Evolutionary conservation across 2,329 filamentous ascomycete species (phyloP), one percentile per base, ranked within the genome.

Genomic region (Amauroascus niger): DNA sequence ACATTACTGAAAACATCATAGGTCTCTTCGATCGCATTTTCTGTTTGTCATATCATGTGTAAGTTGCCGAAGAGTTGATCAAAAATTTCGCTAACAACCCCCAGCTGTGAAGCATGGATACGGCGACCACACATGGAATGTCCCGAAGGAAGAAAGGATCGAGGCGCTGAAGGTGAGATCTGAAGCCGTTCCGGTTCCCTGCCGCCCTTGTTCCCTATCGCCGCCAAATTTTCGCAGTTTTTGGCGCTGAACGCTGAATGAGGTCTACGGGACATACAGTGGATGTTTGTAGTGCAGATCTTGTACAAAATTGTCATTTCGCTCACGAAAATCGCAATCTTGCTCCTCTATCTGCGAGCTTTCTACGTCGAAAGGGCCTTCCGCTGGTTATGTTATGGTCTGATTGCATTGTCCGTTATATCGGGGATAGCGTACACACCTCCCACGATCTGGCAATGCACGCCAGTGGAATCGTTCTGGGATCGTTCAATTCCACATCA

Each of bases 271-370:
- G 14, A 13, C 14, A 20, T 32, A 7, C 28, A 56, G 54, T 45
- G 46, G 45, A 26, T 51, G n/a, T 26, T 53, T 28, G 18, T 33
- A 14, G 46, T 48, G 8, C 54, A 56, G 35, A 18, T 56, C 3
- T 7, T 56, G 8, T 56, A 53, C 24, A 56, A 56, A 53, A 43
- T 56, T 24, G 20, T 51, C 32, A 45, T 56, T 3, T 20, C 49
- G 6, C 39, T 53, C 22, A 47, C 54, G 20, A 58, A 58, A 40
- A 14, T 55, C 11, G 56, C 57, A 7, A 52, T 58, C 13, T 44
- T 57, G n/a, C 52, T 54, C 20, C 52, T 58, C 18, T 58, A 58
- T 35, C 16, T 58, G n/a, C 49, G 57, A 46, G 43, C 52, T 9
- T 58, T 58, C 30, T 35, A 33, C n/a, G 50, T 49, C 33, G 3